Evolutionary conservation across 768 basidiomycete genomes (phyloP), one percentile per base, ranked within the genome.

Genomic region (Podaxis rugospora): DNA sequence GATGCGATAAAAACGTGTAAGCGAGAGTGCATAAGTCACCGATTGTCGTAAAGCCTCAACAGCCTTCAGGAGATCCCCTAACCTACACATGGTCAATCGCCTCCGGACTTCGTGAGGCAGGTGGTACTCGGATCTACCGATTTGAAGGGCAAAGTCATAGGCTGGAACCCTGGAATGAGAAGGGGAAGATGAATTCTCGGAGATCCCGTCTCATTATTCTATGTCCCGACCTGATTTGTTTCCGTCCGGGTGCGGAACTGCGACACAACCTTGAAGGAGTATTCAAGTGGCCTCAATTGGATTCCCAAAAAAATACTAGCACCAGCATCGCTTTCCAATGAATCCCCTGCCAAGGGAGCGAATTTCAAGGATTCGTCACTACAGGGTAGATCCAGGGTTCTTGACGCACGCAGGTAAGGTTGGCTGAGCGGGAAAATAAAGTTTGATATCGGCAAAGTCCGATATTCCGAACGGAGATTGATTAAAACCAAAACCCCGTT

Each of bases 401-500:
- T 42, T 44, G 18, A 54, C 27, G 18, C 13, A 28, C 39, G 37
- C 35, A 28, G 27, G 27, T 18, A 44, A 21, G 42, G 59, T 60
- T 60, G 51, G 59, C 42, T 23, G 51, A 4, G 40, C 39, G 27
- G 18, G 18, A 14, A 21, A 46, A 53, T 60, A 60, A 60, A 16
- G 59, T 60, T 60, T 52, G 42, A 60, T 60, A 18, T 32, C 51
- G 51, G 32, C 51, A 60, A 23, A 28, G 21, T 36, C 59, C 42
- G 46, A 6, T 14, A 47, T 60, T 13, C 51, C 35, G 10, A 53
- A 44, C 25, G 51, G 59, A 46, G 28, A 53, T 53, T 32, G 47
- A 23, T n/a, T 37, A 13, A 46, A 54, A 60, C 40, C 51, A 52
- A 60, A 46, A 46, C 51, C 1, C 42, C 59, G 27, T 21, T 9